Percentiles rank a stretch among this genome's conserved stretches.
phyloP scores from a whole-genome alignment of 768 basidiomycete genomes.

The Podaxis rugospora region DNA sequence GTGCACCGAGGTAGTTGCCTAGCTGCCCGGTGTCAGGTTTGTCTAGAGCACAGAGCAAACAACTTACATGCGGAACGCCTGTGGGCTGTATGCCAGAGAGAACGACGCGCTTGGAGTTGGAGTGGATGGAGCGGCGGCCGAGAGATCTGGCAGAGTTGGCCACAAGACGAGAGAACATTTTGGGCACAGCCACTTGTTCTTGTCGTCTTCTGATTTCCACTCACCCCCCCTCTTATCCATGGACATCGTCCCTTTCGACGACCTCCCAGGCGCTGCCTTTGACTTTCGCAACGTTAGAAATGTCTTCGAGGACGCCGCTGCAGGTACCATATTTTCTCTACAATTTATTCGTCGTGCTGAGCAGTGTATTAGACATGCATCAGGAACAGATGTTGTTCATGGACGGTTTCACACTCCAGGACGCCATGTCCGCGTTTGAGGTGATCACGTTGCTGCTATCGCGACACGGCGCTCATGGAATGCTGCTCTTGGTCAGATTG shows the following conservation, averaged over 20 bases:
- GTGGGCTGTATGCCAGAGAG: conserved; percentile 96
- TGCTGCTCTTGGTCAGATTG: conserved; percentile 52
- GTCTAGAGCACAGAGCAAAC: not conserved
- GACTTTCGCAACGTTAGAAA: conserved; percentile 61
- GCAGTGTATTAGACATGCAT: conserved; percentile 46
- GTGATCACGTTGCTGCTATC: conserved; percentile 29
- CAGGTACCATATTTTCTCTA: conserved; percentile 39
- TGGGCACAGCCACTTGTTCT: conserved; percentile 27
- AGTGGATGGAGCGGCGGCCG: conserved; percentile 1
- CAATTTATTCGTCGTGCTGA: conserved; percentile 9
- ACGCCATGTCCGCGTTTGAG: conserved; percentile 95
- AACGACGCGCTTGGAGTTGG: conserved; percentile 37
- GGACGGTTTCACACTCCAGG: conserved; percentile 68
- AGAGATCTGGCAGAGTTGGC: conserved; percentile 5
- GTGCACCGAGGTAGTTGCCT: conserved; percentile 90
- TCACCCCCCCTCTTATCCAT: not conserved
- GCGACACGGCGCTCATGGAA: not conserved
- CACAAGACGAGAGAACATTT: conserved; percentile 16
- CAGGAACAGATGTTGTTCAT: conserved; percentile 60
- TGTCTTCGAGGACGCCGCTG: conserved; percentile 54
- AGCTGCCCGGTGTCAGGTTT: conserved; percentile 44
- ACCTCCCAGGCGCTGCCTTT: conserved; percentile 51
- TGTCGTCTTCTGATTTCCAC: not conserved
- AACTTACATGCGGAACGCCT: conserved; percentile 78
- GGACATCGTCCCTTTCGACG: not conserved